Evolutionary conservation across 768 basidiomycete genomes (phyloP), one percentile per base, ranked within the genome.

Genomic region (Boletus sensibilis): DNA sequence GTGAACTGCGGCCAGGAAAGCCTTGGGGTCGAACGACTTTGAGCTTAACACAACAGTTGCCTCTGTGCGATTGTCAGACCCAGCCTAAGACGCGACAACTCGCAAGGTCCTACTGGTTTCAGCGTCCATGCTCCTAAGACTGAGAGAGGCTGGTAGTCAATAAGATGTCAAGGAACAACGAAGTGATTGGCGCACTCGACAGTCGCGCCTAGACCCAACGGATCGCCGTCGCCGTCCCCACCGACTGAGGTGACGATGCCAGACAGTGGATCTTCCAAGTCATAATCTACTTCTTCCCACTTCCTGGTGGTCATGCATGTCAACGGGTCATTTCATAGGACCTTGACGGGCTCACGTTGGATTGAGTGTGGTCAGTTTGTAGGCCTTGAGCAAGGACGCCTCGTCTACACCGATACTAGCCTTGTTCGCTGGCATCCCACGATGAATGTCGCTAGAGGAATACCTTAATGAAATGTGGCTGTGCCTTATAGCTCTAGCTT

Each of bases 21-120:
- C 83, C 70, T 96, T 98, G 8, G 97, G 94, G 68, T 98, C 92
- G 76, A 99, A 99, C 2, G 92, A 85, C 69, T 98, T 99, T 34
- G 94, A 96, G 4, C 86, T 87, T 16, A 98, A 85, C 38, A 92
- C 78, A 55, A 94, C 86, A 11, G 91, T 78, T 7, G 92, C 84
- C 77, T 90, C 91, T 92, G 64, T 39, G 25, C 4, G 25, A 43
- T 42, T 1, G 50, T 64, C 49, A 60, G 56, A 59, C 41, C 50
- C 27, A 45, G 37, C 25, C 42, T 29, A 56, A 42, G 44, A 52
- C 20, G 59, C 7, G 33, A 52, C 39, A 16, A 25, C n/a, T 62
- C 62, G 64, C 35, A 14, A 50, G 43, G 64, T 43, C 47, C 72
- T 85, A 71, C 92, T 91, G 34, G 88, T 81, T 69, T 94, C 89